A percentile compares a stretch with the other conserved stretches of the same genome.
Evolutionary conservation across 768 basidiomycete genomes (phyloP).

Genomic region (Suillus luteus): DNA sequence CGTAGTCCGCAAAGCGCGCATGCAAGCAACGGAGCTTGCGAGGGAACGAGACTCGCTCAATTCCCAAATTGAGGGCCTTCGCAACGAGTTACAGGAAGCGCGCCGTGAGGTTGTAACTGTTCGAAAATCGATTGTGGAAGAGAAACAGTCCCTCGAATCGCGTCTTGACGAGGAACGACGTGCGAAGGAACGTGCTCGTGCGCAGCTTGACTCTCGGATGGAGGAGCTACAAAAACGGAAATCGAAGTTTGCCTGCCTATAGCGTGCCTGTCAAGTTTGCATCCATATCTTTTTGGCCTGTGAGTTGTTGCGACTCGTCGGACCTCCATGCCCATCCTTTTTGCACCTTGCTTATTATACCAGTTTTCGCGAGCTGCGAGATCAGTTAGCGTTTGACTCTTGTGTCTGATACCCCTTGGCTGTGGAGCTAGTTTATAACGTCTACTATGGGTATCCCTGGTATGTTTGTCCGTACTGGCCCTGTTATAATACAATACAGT

Average conservation of each 20-base stretch:
- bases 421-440: conserved; percentile 34
- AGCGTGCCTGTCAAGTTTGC: conserved; percentile 28
- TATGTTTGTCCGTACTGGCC: conserved; percentile 22
- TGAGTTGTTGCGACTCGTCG: conserved; percentile 13
- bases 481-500: conserved; percentile 28
- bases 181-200: conserved; percentile 86
- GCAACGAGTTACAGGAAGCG: conserved; percentile 73
- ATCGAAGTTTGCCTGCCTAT: conserved; percentile 91
- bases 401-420: conserved; percentile 30
- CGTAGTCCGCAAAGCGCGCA: conserved; percentile 87
- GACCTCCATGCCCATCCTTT: conserved; percentile 8
- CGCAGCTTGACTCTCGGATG: conserved; percentile 86
- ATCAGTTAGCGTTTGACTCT: conserved; percentile 14
- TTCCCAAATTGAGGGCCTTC: conserved; percentile 63
- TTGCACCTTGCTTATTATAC: conserved; percentile 31
- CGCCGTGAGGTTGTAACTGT: conserved; percentile 79
- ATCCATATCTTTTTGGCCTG: conserved; percentile 13
- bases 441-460: conserved; percentile 34
- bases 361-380: conserved; percentile 28
- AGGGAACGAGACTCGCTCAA: conserved; percentile 81
- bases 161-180: conserved; percentile 84
- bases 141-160: conserved; percentile 84
- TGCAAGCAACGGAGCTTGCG: conserved; percentile 89
- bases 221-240: conserved; percentile 83
- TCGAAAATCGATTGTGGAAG: conserved; percentile 80